A percentile compares a stretch with the other conserved stretches of the same genome.
These are phyloP conservation scores for Cadophora malorum DNA, from an alignment of 2,329 filamentous ascomycete species.

Conservation along the genomic window DNA sequence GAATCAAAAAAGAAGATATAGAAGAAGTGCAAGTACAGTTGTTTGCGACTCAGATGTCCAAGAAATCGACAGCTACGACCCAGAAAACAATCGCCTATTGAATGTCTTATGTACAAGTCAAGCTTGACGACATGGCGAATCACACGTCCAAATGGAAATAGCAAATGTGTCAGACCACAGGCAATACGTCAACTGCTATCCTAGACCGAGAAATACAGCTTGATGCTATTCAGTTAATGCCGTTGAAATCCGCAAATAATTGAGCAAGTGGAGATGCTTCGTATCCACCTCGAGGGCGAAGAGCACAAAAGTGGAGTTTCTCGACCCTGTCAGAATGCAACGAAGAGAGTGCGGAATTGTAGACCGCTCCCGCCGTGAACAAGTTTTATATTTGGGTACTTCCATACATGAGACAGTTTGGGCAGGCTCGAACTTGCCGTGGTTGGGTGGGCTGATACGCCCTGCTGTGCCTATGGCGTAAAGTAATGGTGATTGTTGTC, in stretches of 20 bases:
- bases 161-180: background rate
- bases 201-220: background rate
- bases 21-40: background rate
- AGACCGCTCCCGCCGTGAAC: background rate
- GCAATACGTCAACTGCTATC: background rate
- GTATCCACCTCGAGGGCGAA: slow-evolving; percentile 3
- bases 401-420: background rate
- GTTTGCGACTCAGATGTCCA: background rate
- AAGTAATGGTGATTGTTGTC: background rate
- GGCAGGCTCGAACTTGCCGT: background rate
- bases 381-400: background rate
- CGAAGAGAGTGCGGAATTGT: background rate
- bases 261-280: background rate
- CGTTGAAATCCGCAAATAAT: slow-evolving; percentile 9
- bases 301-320: background rate
- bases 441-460: background rate
- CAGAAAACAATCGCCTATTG: background rate
- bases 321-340: background rate
- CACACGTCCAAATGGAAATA: background rate
- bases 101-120: background rate
- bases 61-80: too few species aligned
- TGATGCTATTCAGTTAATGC: slow-evolving; percentile 1
- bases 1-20: background rate
- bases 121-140: background rate
- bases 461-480: background rate